Evolutionary conservation across 2,329 filamentous ascomycete species (phyloP), one percentile per base, ranked within the genome.

Genomic region (Verticillium albo-atrum): DNA sequence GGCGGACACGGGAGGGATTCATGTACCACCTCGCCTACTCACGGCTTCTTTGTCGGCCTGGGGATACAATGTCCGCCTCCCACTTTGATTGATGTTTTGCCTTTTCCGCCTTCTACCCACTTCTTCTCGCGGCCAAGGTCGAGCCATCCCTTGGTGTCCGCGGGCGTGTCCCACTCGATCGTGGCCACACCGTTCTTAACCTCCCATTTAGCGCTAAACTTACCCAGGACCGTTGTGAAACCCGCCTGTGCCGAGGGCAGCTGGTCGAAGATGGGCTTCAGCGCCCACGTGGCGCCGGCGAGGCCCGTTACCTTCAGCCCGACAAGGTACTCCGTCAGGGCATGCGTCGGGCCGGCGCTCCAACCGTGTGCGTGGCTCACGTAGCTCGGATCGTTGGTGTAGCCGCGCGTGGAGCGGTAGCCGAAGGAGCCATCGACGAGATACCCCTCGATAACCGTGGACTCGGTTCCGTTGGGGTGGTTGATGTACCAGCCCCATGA

Each of bases 401-500:
- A 87, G 0, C 83, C 84, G 6, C 77, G 69, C 54, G 77, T 72
- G 32, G 73, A 75, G 2, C 83, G 75, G 65, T 88, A 89, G 2
- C 79, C 82, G 63, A 84, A 89, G 0, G 74, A 79, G 3, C 83
- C 83, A 62, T 87, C 77, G 0, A 68, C 69, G 1, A 83, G 74
- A 60, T 85, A 87, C 0, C 84, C 85, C 68, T 88, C 85, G 27
- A 86, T 77, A 23, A 83, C 78, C 0, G 85, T 87, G 50, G 77
- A 82, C 59, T 79, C 74, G 0, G 84, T 86, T n/a, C 83, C 83
- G 63, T 83, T 80, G 1, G 79, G 76, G 60, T 86, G 78, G 60
- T 79, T 74, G 17, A 85, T 70, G 64, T 87, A 87, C 82, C 82
- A 86, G 12, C 84, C 85, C 85, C 85, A 88, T 55, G 75, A 77